Conservation (phyloP, 2,329 filamentous ascomycete genomes). For the Aspergillus sp. region DNA sequence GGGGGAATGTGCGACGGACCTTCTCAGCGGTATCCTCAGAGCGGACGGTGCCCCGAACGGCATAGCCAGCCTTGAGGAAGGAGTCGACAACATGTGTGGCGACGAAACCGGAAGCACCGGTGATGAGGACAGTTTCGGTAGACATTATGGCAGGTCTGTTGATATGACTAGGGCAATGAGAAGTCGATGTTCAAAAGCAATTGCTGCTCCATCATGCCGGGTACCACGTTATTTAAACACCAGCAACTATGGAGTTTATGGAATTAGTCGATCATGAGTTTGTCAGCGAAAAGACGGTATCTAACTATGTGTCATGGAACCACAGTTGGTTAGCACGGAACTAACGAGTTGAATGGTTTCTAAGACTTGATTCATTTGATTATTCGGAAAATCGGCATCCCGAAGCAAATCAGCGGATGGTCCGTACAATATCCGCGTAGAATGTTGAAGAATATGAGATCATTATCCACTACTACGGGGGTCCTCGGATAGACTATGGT, state of each 20-base stretch:
- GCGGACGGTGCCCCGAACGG: constrained; percentile 18
- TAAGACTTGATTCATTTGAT: not conserved
- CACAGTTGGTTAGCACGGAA: not conserved
- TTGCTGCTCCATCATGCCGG: too few relatives aligned
- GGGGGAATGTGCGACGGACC: constrained; percentile 34
- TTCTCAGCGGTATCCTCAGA: constrained; percentile 18
- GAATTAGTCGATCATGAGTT: not conserved
- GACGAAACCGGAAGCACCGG: constrained; percentile 24
- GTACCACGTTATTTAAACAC: too few relatives aligned
- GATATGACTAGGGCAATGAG: constrained; percentile 5
- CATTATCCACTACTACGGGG: too few relatives aligned
- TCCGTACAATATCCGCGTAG: too few relatives aligned
- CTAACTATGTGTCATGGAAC: not conserved
- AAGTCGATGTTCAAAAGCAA: too few relatives aligned
- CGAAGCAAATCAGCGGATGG: not conserved
- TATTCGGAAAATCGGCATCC: not conserved
- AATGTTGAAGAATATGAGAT: too few relatives aligned
- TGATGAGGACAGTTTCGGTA: constrained; percentile 18
- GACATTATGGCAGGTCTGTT: not conserved
- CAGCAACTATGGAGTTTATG: not conserved
- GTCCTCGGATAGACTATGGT: too few relatives aligned
- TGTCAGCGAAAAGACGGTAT: not conserved
- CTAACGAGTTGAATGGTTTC: not conserved
- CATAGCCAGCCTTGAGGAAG: constrained; percentile 15
- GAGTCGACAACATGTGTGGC: constrained; percentile 23